Base-by-base conservation (phyloP, 2,329 filamentous ascomycete species). In the Hymenoscyphus repandus region DNA sequence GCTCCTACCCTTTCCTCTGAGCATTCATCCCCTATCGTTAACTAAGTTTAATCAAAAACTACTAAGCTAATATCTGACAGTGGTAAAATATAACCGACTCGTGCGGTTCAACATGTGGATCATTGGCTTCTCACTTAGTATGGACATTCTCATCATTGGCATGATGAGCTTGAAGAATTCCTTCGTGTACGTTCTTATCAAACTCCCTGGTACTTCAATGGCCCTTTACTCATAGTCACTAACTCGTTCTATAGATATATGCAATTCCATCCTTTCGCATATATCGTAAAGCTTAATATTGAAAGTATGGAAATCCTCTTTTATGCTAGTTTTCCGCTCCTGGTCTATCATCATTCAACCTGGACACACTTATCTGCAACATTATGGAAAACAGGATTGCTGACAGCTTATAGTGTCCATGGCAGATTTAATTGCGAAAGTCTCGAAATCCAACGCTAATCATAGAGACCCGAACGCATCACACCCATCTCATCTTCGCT, bases 281-380 rank as follows among this genome's bases (percentile, higher is more conserved):
- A 72, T 58, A 69, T 71, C 45, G 68, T 72, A 38, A 72, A 68
- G 52, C 67, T 72, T 47, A 71, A 73, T 56, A 72, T 72, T 48
- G 70, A 73, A 59, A 69, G 34, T 37, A 37, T 13, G 34, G 15
- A 37, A 37, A 13, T 13, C 5, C 4, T 17, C 34, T 13, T 13
- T 9, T 27, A 4, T 27, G 22, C 22, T 27, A 27, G 22, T 9
- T 37, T 9, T 13, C 15, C 34, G 4, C 34, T 11, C 34, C 12
- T 37, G 5, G 10, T 9, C 15, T 37, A 17, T 17, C 15, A 13
- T 9, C 34, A 37, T 13, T 37, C 34, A 37, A 13, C 12, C 15
- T 17, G 5, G 12, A 4, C 34, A 37, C 34, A 37, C 34, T 13
- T 37, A 13, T 9, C 10, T 37, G 3, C 15, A 13, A 13, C 4